A percentile compares a stretch with the other conserved stretches of the same genome.
These are phyloP conservation scores for Leishmania turanica DNA, from an alignment of 208 protist species.

Conservation along the genomic window DNA sequence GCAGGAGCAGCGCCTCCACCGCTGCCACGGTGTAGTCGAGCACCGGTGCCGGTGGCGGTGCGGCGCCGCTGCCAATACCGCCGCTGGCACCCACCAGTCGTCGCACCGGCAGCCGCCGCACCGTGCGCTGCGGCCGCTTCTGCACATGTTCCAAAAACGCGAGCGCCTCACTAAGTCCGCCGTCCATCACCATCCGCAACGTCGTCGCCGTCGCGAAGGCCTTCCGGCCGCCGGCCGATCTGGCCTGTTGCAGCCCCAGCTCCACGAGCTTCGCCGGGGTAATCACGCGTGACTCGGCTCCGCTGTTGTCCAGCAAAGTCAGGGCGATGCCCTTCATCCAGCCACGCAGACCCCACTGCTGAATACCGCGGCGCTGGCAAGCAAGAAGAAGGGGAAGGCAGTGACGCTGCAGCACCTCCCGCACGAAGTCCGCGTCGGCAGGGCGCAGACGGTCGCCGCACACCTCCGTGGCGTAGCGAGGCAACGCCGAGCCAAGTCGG, in stretches of 20 bases:
- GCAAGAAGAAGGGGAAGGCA: constrained; percentile 37
- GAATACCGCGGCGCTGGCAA: constrained; percentile 37
- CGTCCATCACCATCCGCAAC: constrained; percentile 27
- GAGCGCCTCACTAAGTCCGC: constrained; percentile 19
- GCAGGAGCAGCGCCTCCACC: constrained; percentile 37
- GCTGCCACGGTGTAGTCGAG: neutral
- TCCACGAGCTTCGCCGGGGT: constrained; percentile 27
- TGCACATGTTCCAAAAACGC: constrained; percentile 32
- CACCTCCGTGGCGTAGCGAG: constrained; percentile 30
- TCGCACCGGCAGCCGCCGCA: constrained; percentile 28
- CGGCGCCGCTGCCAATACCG: neutral
- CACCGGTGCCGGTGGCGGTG: neutral
- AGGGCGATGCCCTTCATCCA: constrained; percentile 24
- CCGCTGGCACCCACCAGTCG: neutral
- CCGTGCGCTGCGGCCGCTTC: constrained; percentile 17
- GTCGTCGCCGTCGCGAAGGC: constrained; percentile 20
- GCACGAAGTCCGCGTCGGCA: constrained; percentile 21
- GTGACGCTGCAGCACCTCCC: constrained; percentile 38
- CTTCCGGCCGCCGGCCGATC: constrained; percentile 14
- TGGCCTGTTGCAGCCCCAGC: constrained; percentile 10
- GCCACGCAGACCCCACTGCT: constrained; percentile 49
- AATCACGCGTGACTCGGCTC: constrained; percentile 26
- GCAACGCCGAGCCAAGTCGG: constrained; percentile 55
- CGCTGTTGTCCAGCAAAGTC: constrained; percentile 35
- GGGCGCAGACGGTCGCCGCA: constrained; percentile 29